Conservation (phyloP, 2,329 filamentous ascomycete species). For the Penicillium sp. region DNA sequence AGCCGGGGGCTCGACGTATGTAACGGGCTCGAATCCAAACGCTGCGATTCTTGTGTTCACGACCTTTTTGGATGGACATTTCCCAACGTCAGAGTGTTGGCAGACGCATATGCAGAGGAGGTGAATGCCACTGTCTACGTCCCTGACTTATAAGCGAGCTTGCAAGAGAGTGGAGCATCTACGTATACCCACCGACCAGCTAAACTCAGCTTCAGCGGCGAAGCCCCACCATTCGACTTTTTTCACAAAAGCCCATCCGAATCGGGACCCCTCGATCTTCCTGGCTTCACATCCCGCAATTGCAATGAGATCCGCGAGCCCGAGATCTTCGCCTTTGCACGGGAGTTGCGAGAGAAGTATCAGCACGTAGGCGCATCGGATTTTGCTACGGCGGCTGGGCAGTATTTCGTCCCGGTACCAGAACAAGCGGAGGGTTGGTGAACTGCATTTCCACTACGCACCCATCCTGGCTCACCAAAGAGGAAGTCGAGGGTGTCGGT, state of each 20-base stretch:
- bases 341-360: slow-evolving; percentile 32
- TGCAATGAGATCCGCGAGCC: slow-evolving; percentile 41
- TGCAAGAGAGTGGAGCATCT: background rate
- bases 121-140: slow-evolving; percentile 51
- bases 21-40: slow-evolving; percentile 38
- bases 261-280: slow-evolving; percentile 41
- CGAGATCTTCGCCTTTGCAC: slow-evolving; percentile 39
- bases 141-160: slow-evolving; percentile 30
- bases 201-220: slow-evolving; percentile 35
- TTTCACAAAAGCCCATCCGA: slow-evolving; percentile 25
- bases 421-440: slow-evolving; percentile 43
- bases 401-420: slow-evolving; percentile 49
- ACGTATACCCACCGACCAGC: background rate
- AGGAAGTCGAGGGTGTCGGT: slow-evolving; percentile 49
- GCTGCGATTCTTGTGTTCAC: slow-evolving; percentile 42
- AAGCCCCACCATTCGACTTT: slow-evolving; percentile 33
- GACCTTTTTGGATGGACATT: slow-evolving; percentile 51
- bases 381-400: slow-evolving; percentile 59
- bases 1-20: slow-evolving; percentile 37
- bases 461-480: slow-evolving; percentile 46
- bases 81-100: slow-evolving; percentile 48
- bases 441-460: slow-evolving; percentile 51
- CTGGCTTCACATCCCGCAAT: slow-evolving; percentile 42
- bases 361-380: slow-evolving; percentile 48
- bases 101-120: slow-evolving; percentile 51